Evolutionary conservation across 257 asterid species (phyloP).

Genomic region (Coffea canephora): DNA sequence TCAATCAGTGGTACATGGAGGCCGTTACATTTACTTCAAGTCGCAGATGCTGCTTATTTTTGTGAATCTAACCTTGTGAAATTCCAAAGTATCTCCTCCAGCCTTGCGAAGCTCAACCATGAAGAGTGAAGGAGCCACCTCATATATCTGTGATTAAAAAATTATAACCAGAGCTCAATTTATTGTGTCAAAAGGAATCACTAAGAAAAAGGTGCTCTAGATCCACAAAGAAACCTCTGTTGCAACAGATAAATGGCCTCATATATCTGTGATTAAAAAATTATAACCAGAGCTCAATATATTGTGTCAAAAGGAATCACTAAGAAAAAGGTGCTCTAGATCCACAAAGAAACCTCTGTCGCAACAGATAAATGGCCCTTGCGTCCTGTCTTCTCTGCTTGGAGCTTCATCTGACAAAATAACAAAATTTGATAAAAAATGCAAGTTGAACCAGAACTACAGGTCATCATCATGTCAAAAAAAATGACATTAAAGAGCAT

Average conservation of each 20-base stretch:
- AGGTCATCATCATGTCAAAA: not conserved
- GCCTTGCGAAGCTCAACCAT: conserved; percentile 94
- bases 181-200: not conserved
- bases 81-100: conserved; percentile 93
- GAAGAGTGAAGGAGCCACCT: conserved; percentile 88
- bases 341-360: conserved; percentile 51
- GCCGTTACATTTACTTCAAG: not conserved
- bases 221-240: conserved; percentile 62
- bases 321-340: conserved; percentile 22
- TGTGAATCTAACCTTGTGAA: conserved; percentile 60
- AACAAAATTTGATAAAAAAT: not conserved
- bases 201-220: conserved; percentile 4
- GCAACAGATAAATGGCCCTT: conserved; percentile 88
- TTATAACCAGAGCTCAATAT: not conserved
- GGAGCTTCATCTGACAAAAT: conserved; percentile 74
- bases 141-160: conserved; percentile 55
- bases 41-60: not conserved
- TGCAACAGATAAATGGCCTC: conserved; percentile 34
- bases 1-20: not conserved
- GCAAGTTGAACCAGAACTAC: not conserved
- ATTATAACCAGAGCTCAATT: not conserved
- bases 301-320: not conserved
- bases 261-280: conserved; percentile 47
- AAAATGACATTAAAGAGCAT: no score
- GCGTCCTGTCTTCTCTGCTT: conserved; percentile 89